These are phyloP conservation scores for Saturnispora silvae DNA, from an alignment of 805 yeast species.

Conservation along the genomic window DNA sequence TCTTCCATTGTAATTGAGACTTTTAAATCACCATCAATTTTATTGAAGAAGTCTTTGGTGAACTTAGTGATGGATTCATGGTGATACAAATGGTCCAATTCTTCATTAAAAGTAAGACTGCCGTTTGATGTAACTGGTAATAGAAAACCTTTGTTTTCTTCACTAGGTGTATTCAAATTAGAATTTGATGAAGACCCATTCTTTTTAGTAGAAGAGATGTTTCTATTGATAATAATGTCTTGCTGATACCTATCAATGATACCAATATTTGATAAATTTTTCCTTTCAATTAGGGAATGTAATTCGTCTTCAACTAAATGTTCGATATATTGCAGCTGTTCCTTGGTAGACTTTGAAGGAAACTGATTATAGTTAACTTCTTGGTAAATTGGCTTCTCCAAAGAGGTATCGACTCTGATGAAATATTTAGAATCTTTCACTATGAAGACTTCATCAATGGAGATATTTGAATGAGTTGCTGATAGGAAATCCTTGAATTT, in stretches of 20 bases:
- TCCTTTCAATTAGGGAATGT: constrained; percentile 10
- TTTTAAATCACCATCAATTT: constrained; percentile 11
- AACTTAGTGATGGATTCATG: constrained; percentile 2
- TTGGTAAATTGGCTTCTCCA: constrained; percentile 5
- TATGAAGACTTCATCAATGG: constrained; percentile 16
- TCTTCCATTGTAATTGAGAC: constrained; percentile 4
- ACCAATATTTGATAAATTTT: constrained; percentile 7
- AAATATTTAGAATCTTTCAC: constrained; percentile 15
- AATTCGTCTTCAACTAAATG: constrained; percentile 10
- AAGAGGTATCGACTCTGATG: constrained; percentile 16
- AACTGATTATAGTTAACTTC: constrained; percentile 4
- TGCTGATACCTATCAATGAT: constrained; percentile 7
- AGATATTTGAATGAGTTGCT: neutral
- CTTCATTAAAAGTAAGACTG: neutral
- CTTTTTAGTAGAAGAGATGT: constrained; percentile 5
- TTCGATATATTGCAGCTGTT: constrained; percentile 12
- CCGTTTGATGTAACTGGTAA: neutral
- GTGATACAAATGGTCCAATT: neutral
- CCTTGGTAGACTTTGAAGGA: constrained; percentile 7
- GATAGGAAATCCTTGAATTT: no score
- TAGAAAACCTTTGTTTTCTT: neutral
- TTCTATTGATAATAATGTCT: constrained; percentile 12
- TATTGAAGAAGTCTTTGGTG: constrained; percentile 12
- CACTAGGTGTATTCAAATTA: neutral
- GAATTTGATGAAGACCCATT: neutral